Base-by-base conservation (phyloP, 2,329 filamentous ascomycete genomes). In the Fusarium sp. region DNA sequence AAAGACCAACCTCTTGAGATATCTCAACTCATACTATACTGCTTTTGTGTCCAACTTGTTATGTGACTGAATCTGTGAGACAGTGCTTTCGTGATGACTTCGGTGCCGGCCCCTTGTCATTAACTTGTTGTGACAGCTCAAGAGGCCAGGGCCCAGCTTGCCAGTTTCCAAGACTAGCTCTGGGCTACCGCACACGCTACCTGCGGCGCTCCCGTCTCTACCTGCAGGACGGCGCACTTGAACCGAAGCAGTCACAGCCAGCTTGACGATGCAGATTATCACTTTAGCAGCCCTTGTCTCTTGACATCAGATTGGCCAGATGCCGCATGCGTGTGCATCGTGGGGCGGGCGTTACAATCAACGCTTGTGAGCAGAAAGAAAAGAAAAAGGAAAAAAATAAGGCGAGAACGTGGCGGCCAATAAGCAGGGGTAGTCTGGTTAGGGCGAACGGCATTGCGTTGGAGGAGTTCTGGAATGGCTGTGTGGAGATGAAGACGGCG, bases 361-460 rank as follows among this genome's bases (percentile, higher is more conserved):
- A 63, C 60, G 64, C 61, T 57, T 62, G 53, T 44, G 20, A 57
- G 30, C 20, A 40, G 37, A 31, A 44, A 50, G 26, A 40, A 40
- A 45, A 42, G 44, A 36, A 34, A 44, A 44, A n/a, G 51, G 49
- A 13, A 62, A 65, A 70, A 71, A 71, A 67, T 52, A 71, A 56
- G 65, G 68, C 65, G 68, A 58, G 45, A 57, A 52, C 33, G 65
- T 71, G 69, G 69, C 61, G 65, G 50, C 72, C 72, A 74, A 72
- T 73, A 37, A 55, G 40, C 42, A 59, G 59, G 57, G 53, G 55
- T 45, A 37, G 8, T 30, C 44, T 54, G 18, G 55, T 40, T 44
- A 72, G 65, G 73, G 73, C 73, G 73, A 74, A 75, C 73, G 72
- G 72, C 69, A 74, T 72, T 61, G 65, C 68, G 57, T 65, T 67